Conservation (phyloP, 169 alveolate species). For the Amoebophrya sp. region DNA sequence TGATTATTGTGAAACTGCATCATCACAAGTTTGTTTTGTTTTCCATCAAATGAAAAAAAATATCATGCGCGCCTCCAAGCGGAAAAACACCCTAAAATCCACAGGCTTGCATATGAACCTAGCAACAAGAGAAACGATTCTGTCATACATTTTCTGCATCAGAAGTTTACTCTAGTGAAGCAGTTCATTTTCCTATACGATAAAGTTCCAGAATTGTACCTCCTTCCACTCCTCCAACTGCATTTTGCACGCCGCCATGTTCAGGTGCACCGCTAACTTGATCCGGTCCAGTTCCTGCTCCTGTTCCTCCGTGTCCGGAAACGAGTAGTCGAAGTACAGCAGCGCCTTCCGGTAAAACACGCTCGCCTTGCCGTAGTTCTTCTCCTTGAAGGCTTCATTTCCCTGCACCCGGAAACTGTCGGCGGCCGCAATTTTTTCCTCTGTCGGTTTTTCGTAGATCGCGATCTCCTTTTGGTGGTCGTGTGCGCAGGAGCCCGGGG, state of each 20-base stretch:
- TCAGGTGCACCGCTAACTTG: background rate
- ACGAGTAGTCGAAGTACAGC: background rate
- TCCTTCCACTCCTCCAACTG: background rate
- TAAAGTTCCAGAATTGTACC: too few species aligned
- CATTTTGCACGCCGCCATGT: background rate
- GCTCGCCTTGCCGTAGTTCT: background rate
- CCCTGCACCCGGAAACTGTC: background rate
- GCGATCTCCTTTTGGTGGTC: background rate
- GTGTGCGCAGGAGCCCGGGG: background rate
- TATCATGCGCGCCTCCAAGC: too few species aligned
- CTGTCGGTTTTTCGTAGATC: conserved; percentile 10
- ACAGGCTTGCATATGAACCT: too few species aligned
- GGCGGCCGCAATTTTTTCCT: background rate
- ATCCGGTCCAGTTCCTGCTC: background rate
- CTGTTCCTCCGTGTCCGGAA: conserved; percentile 22
- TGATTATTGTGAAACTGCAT: too few species aligned
- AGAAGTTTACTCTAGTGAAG: too few species aligned
- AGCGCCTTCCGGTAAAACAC: background rate
- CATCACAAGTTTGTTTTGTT: too few species aligned
- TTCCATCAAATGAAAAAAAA: too few species aligned
- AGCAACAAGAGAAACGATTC: too few species aligned
- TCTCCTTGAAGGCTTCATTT: background rate
- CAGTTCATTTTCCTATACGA: too few species aligned
- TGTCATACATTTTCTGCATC: too few species aligned
- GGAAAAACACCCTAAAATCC: too few species aligned